A percentile compares a stretch with the other conserved stretches of the same genome.
Evolutionary conservation across 352 stramenopile species (phyloP).

Genomic region (Globisporangium polare): DNA sequence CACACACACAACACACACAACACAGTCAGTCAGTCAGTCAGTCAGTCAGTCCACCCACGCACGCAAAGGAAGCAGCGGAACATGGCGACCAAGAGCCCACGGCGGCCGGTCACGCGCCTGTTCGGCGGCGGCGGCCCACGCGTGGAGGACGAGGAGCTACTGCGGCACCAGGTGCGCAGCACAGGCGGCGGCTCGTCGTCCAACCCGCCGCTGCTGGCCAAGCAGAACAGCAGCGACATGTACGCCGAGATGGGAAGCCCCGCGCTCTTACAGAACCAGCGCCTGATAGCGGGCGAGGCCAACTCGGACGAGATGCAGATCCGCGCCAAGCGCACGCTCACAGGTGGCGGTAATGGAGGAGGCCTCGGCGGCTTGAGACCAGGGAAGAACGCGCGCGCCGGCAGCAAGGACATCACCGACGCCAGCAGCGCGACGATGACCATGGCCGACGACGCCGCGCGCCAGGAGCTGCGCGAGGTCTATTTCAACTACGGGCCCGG

Average conservation of each 20-base stretch:
- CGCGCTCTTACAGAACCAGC: conserved; percentile 18
- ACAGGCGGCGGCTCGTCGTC: conserved; percentile 15
- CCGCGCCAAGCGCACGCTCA: conserved; percentile 15
- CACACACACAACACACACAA: not conserved
- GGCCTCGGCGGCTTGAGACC: conserved; percentile 8
- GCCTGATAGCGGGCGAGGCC: conserved; percentile 14
- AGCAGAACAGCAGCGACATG: conserved; percentile 18
- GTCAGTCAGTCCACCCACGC: not conserved
- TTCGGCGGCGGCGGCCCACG: conserved; percentile 48
- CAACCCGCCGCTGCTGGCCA: conserved; percentile 16
- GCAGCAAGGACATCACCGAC: not conserved
- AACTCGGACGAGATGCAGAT: conserved; percentile 9
- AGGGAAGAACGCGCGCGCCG: not conserved
- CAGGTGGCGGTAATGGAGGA: conserved; percentile 14
- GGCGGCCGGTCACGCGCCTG: conserved; percentile 24
- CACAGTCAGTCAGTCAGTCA: not conserved
- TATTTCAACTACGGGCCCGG: conserved; percentile 68
- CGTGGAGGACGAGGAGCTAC: conserved; percentile 47
- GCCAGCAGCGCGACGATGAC: conserved; percentile 5
- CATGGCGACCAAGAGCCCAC: conserved; percentile 24
- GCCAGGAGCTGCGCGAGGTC: conserved; percentile 45
- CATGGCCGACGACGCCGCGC: conserved; percentile 9
- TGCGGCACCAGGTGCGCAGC: conserved; percentile 27
- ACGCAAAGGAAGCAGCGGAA: not conserved
- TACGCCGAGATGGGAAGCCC: conserved; percentile 30